A percentile compares a stretch with the other conserved stretches of the same genome.
These are phyloP conservation scores for Ambrosia trifida DNA, from an alignment of 129 eudicot genomes.

Conservation along the genomic window DNA sequence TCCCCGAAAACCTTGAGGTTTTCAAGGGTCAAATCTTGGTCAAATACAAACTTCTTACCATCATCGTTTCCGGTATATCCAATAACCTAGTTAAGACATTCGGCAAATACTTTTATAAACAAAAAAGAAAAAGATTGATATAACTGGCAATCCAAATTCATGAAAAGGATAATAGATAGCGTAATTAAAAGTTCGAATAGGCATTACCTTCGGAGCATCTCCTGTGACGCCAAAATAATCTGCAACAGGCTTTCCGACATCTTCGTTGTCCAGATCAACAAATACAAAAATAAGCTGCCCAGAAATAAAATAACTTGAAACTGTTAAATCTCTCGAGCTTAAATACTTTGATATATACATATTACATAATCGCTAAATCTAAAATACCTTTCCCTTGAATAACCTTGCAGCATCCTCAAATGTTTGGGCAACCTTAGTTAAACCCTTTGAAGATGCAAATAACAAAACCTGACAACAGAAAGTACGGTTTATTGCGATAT, in stretches of 20 bases:
- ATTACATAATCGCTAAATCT: not conserved
- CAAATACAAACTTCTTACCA: conserved; percentile 55
- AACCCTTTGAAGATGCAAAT: conserved; percentile 60
- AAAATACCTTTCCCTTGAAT: conserved; percentile 83
- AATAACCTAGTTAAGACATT: conserved; percentile 54
- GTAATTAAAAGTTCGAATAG: not conserved
- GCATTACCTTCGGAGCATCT: conserved; percentile 71
- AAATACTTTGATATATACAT: not conserved
- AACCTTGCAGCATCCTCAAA: conserved; percentile 81
- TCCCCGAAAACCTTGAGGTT: conserved; percentile 74
- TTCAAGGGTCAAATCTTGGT: conserved; percentile 56
- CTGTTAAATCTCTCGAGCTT: not conserved
- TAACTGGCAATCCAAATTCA: conserved; percentile 17
- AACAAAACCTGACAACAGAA: conserved; percentile 56
- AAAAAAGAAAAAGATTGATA: not conserved
- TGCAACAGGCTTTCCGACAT: conserved; percentile 77
- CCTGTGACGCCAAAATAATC: conserved; percentile 85
- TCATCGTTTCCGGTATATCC: conserved; percentile 76
- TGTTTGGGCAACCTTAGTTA: conserved; percentile 47
- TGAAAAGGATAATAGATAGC: not conserved
- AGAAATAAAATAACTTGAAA: conserved; percentile 9
- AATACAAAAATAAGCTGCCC: conserved; percentile 77
- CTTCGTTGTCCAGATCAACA: conserved; percentile 85
- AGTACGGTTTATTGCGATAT: conserved; percentile 1
- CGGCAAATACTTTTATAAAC: conserved; percentile 4